Percentiles rank a stretch among this genome's conserved stretches.
Conservation (phyloP, 129 eudicot genomes). For the Arctium minus region DNA sequence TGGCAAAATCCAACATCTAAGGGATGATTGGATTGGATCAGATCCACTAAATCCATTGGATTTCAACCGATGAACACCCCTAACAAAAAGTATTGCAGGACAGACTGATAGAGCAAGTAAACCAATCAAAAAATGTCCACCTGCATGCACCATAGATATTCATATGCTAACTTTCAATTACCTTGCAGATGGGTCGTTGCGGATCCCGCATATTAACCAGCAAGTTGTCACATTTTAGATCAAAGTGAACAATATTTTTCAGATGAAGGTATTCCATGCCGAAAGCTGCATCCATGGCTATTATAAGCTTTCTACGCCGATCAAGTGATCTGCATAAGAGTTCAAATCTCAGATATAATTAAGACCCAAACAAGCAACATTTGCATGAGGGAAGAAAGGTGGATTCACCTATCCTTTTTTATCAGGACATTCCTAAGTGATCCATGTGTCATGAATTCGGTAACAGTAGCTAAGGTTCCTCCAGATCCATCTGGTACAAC, state of each 20-base stretch:
- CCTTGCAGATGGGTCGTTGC: constrained; percentile 94
- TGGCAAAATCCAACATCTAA: not conserved
- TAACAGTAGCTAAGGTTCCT: constrained; percentile 88
- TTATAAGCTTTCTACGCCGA: constrained; percentile 71
- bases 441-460: constrained; percentile 90
- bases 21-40: not conserved
- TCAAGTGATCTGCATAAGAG: constrained; percentile 64
- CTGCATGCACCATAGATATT: not conserved
- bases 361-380: not conserved
- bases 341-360: not conserved
- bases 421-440: constrained; percentile 82
- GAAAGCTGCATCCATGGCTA: constrained; percentile 97
- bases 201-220: constrained; percentile 87
- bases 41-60: not conserved
- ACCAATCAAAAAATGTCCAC: constrained; percentile 7
- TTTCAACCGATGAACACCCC: not conserved
- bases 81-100: not conserved
- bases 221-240: constrained; percentile 90
- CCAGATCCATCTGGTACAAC: constrained; percentile 94
- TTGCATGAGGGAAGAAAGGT: not conserved
- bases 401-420: constrained; percentile 67
- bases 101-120: not conserved
- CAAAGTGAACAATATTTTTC: constrained; percentile 91
- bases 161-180: constrained; percentile 21
- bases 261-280: constrained; percentile 96